Conservation (phyloP, 768 basidiomycete genomes). For the Amanita polypyramis region DNA sequence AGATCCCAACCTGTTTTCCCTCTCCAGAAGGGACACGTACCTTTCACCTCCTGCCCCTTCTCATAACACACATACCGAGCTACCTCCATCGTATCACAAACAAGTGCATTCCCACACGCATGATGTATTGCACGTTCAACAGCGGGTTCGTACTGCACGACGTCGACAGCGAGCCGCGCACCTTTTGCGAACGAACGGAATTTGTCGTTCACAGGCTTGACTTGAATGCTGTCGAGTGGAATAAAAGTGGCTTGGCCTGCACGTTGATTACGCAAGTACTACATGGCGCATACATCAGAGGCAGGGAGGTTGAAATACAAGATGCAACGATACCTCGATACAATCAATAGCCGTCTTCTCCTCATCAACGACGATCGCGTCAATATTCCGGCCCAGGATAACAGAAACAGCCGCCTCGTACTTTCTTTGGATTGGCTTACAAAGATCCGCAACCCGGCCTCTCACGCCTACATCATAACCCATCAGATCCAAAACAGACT, state of each 20-base stretch:
- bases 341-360: constrained; percentile 97
- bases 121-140: constrained; percentile 95
- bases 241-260: constrained; percentile 96
- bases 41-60: constrained; percentile 94
- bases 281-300: background rate
- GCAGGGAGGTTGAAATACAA: background rate
- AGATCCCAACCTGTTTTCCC: no score
- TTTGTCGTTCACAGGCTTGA: constrained; percentile 90
- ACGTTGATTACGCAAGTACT: constrained; percentile 94
- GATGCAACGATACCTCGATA: constrained; percentile 58
- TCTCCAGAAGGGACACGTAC: constrained; percentile 27
- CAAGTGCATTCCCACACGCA: constrained; percentile 89
- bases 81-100: constrained; percentile 93
- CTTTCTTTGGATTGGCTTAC: constrained; percentile 87
- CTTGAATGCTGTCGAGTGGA: constrained; percentile 95
- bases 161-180: constrained; percentile 76
- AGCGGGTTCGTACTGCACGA: constrained; percentile 71
- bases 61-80: constrained; percentile 89
- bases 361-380: constrained; percentile 92
- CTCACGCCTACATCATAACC: constrained; percentile 57
- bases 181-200: constrained; percentile 88
- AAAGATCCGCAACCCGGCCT: constrained; percentile 87
- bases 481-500: background rate
- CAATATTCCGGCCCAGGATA: constrained; percentile 88
- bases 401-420: constrained; percentile 90